phyloP scores from a whole-genome alignment of 768 basidiomycete species.

The Rhizopogon roseolus region DNA sequence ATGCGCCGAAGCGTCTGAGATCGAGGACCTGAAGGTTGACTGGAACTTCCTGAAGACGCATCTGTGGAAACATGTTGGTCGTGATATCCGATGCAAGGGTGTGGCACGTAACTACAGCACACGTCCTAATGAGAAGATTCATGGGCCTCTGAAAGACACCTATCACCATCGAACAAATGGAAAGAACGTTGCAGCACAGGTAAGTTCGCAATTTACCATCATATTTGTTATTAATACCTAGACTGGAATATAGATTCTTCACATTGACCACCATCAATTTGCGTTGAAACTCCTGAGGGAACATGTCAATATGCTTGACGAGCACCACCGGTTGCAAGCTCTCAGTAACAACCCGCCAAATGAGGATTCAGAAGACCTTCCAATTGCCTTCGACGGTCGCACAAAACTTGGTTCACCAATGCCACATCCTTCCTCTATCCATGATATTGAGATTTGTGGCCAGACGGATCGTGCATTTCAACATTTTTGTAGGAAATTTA shows the following conservation, averaged over 20 bases:
- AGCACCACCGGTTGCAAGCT: slow-evolving; percentile 16
- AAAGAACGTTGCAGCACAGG: slow-evolving; percentile 28
- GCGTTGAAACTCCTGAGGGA: slow-evolving; percentile 2
- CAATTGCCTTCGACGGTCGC: neutral
- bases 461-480: neutral
- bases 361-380: neutral
- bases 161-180: slow-evolving; percentile 28
- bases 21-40: slow-evolving; percentile 15
- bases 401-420: neutral
- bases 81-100: slow-evolving; percentile 29
- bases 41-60: slow-evolving; percentile 36
- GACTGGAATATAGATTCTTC: slow-evolving; percentile 3
- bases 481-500: neutral
- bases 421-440: neutral
- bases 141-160: slow-evolving; percentile 21
- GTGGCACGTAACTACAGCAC: slow-evolving; percentile 27
- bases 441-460: neutral
- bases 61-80: too few species aligned
- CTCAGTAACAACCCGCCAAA: neutral
- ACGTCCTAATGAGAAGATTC: slow-evolving; percentile 25
- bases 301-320: neutral
- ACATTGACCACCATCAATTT: slow-evolving; percentile 10
- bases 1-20: neutral
- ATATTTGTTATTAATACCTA: neutral
- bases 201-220: slow-evolving; percentile 5